A percentile compares a stretch with the other conserved stretches of the same genome.
Conservation (phyloP, 2,329 filamentous ascomycete species). For the Claviceps fusiformis region DNA sequence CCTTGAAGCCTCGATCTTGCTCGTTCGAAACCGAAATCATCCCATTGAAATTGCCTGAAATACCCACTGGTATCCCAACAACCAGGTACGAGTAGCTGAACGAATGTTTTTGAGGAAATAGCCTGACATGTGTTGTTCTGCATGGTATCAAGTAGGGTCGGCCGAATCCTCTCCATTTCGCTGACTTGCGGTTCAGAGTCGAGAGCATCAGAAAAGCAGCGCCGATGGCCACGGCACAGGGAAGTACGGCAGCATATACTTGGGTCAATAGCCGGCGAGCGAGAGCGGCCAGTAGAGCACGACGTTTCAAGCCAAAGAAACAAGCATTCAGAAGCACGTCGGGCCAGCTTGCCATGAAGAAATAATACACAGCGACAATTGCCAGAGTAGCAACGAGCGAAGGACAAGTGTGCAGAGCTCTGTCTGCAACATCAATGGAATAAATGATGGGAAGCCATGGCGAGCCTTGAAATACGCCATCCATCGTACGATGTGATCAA, state of each 20-base stretch:
- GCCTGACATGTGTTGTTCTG: slow-evolving; percentile 48
- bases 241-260: background rate
- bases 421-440: slow-evolving; percentile 10
- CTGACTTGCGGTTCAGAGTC: background rate
- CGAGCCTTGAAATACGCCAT: slow-evolving; percentile 14
- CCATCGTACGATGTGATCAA: slow-evolving; percentile 10
- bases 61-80: slow-evolving; percentile 54
- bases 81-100: slow-evolving; percentile 61
- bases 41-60: slow-evolving; percentile 38
- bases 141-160: slow-evolving; percentile 49
- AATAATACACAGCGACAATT: slow-evolving; percentile 9
- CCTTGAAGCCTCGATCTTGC: background rate
- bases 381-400: background rate
- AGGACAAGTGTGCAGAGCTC: slow-evolving; percentile 1
- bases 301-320: slow-evolving; percentile 1
- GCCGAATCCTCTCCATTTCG: slow-evolving; percentile 5
- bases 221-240: background rate
- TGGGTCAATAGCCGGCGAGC: background rate
- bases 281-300: background rate
- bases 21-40: slow-evolving; percentile 36
- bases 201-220: background rate
- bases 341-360: slow-evolving; percentile 8
- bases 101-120: slow-evolving; percentile 54
- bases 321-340: slow-evolving; percentile 10
- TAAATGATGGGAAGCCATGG: slow-evolving; percentile 11